phyloP scores from a whole-genome alignment of 805 yeast genomes.

The Starmerella bombicola region DNA sequence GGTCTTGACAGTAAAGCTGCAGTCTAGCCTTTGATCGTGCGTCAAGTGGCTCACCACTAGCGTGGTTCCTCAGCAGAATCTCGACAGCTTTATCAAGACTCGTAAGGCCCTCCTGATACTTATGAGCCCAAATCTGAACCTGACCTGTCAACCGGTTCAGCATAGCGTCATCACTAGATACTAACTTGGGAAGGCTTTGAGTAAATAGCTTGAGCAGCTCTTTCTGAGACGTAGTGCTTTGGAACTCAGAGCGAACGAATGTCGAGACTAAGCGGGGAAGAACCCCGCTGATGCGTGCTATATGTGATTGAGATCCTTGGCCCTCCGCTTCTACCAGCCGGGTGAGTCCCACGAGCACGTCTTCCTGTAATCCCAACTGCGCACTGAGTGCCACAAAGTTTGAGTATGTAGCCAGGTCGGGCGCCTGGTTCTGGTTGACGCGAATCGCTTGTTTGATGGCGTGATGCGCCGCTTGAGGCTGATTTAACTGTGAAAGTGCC shows the following conservation, averaged over 20 bases:
- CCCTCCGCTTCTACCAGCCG: constrained; percentile 47
- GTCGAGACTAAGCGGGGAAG: constrained; percentile 12
- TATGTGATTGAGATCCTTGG: constrained; percentile 46
- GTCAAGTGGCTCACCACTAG: neutral
- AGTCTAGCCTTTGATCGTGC: constrained; percentile 5
- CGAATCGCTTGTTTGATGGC: constrained; percentile 73
- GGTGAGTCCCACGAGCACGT: constrained; percentile 64
- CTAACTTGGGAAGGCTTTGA: constrained; percentile 50
- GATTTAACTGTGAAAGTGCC: constrained; percentile 52
- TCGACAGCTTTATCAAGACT: constrained; percentile 73
- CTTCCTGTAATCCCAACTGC: constrained; percentile 76
- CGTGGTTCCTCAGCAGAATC: neutral
- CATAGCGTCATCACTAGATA: constrained; percentile 45
- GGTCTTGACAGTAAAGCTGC: constrained; percentile 12
- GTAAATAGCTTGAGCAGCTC: constrained; percentile 33
- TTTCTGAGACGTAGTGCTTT: constrained; percentile 4
- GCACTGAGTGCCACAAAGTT: constrained; percentile 74
- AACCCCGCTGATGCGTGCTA: constrained; percentile 23
- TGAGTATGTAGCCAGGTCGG: constrained; percentile 84
- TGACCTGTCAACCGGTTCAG: constrained; percentile 76
- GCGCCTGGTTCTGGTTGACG: constrained; percentile 44
- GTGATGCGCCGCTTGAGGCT: constrained; percentile 64
- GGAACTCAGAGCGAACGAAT: constrained; percentile 2
- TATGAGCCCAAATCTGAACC: constrained; percentile 74
- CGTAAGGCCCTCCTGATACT: constrained; percentile 79